These are phyloP conservation scores for Aphanomyces invadans DNA, from an alignment of 352 stramenopile species.

Conservation along the genomic window DNA sequence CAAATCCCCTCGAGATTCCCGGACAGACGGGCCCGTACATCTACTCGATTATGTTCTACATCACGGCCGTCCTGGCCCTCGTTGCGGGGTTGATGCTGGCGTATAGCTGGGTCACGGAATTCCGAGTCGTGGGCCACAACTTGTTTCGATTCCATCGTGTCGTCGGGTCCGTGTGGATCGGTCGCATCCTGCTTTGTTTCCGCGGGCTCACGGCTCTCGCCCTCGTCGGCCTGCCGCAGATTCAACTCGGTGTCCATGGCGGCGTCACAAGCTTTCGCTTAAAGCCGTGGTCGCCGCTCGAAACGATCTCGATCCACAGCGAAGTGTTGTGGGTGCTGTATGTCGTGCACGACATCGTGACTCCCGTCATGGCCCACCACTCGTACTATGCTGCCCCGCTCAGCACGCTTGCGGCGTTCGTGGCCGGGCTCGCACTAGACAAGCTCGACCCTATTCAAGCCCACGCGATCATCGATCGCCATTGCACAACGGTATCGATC, in stretches of 20 bases:
- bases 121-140: not conserved
- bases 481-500: not conserved
- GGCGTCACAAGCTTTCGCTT: not conserved
- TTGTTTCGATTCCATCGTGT: not conserved
- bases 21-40: not conserved
- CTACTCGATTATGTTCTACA: not conserved
- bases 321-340: not conserved
- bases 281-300: not conserved
- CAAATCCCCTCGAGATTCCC: not conserved
- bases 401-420: not conserved
- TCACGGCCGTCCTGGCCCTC: not conserved
- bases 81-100: not conserved
- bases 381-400: not conserved
- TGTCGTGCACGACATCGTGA: not conserved
- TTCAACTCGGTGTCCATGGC: not conserved
- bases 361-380: not conserved
- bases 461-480: not conserved
- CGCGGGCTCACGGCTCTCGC: not conserved
- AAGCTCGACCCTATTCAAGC: too few species aligned
- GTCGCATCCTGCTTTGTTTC: not conserved
- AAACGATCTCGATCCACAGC: not conserved
- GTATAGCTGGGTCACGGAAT: not conserved
- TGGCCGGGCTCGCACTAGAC: too few species aligned
- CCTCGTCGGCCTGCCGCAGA: not conserved
- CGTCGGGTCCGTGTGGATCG: not conserved